phyloP scores from a whole-genome alignment of 345 rosid genomes.

The Dipteronia dyeriana region DNA sequence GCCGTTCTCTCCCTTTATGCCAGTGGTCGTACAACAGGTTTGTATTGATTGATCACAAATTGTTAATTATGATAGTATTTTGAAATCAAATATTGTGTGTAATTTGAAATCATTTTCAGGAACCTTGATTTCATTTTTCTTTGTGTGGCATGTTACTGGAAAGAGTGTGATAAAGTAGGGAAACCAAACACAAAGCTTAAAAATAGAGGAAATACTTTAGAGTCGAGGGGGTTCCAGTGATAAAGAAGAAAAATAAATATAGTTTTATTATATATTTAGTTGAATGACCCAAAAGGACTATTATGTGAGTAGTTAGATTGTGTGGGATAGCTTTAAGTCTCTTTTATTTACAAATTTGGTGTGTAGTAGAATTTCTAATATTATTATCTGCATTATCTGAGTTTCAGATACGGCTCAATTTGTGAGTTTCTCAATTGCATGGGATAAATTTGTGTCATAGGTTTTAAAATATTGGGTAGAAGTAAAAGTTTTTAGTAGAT shows the following conservation, averaged over 20 bases:
- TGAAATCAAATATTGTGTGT: neutral
- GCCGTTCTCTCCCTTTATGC: constrained; percentile 65
- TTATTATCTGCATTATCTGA: neutral
- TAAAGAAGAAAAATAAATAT: neutral
- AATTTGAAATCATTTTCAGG: neutral
- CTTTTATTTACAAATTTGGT: neutral
- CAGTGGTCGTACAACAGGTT: constrained; percentile 67
- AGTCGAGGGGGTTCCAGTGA: too few species aligned
- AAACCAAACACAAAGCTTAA: neutral
- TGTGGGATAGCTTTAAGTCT: neutral
- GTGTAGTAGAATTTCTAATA: neutral
- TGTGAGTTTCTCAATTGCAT: too few species aligned
- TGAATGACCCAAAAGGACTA: neutral
- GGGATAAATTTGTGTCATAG: neutral
- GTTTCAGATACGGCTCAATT: neutral
- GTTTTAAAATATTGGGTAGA: neutral
- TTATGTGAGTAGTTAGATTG: neutral
- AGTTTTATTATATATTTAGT: neutral
- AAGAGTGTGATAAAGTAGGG: neutral
- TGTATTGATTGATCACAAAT: constrained; percentile 6
- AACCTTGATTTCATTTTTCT: neutral
- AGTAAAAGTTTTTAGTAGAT: neutral
- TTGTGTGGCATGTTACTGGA: neutral
- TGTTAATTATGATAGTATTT: neutral
- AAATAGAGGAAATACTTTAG: neutral